Base-by-base conservation (phyloP, 1,284 basidiomycete species). In the Tremellales sp. region DNA sequence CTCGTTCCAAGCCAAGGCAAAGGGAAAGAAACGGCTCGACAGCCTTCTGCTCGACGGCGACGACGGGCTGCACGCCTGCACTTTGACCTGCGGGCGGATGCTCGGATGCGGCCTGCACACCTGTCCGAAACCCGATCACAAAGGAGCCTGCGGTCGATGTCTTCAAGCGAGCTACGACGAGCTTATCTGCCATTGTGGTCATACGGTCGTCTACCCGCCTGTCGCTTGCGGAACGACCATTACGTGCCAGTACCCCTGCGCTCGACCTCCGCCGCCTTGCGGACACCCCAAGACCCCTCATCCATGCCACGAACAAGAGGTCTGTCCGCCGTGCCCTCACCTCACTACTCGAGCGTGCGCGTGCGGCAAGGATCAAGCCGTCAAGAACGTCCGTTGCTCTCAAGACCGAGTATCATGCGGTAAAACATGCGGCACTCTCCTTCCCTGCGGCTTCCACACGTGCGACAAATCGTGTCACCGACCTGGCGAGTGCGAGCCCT, bases 151-250 rank as follows among this genome's bases (percentile, higher is more conserved):
- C 65, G 84, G 81, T 2, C 80, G 84, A 11, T 96, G 92, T 72
- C 76, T 93, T 45, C 80, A 84, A 62, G 90, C 89, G 31, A 85
- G 85, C 0, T 97, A 92, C 58, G 89, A 93, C 48, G 92, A 96
- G 83, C 76, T 91, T 55, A 73, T 85, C 19, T 96, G 91, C 65
- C 74, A 81, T 47, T 96, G 92, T 67, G 86, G 86, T 0, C 79
- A 79, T 31, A 87, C 84, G 1, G 75, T 83, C 24, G 64, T 87
- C 19, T 80, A 84, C 40, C 85, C 85, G 0, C 85, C 85, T 0
- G 81, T 86, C 10, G 78, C 85, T 0, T 96, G 61, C 35, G 74
- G 73, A 8, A 67, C 70, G 21, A 77, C 78, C 22, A 82, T 96
- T 53, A 74, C 76, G 41, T 97, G 92, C 64, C 71, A 77, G 1